Conservation (phyloP, 2,329 filamentous ascomycete species). For the Coniella vitis region DNA sequence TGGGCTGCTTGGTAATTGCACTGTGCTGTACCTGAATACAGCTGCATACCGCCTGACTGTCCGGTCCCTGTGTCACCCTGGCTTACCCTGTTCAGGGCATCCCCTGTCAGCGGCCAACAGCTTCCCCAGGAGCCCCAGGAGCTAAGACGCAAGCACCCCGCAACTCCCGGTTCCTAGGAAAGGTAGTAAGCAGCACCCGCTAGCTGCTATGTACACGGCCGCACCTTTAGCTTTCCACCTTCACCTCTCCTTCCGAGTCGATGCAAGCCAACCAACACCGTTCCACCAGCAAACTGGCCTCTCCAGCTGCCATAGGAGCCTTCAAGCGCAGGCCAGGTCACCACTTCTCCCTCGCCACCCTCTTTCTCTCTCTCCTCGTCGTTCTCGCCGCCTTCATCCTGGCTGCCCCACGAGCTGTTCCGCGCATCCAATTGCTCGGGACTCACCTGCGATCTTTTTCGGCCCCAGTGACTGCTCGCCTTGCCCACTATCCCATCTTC, state of each 20-base stretch:
- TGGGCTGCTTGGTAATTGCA: no score
- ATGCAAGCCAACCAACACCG: conserved; percentile 15
- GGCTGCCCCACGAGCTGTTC: conserved; percentile 55
- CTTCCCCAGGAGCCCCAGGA: neutral
- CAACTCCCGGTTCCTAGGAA: conserved; percentile 1
- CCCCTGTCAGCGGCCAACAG: conserved; percentile 2
- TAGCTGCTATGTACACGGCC: neutral
- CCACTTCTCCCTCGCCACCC: conserved; percentile 43
- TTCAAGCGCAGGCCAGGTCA: conserved; percentile 23
- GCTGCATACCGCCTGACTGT: no score
- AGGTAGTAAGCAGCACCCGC: neutral
- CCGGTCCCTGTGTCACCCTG: no score
- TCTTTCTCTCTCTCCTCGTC: conserved; percentile 55
- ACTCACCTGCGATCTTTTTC: conserved; percentile 42
- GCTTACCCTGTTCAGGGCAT: neutral
- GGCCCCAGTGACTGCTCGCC: conserved; percentile 16
- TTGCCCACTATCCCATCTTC: conserved; percentile 25
- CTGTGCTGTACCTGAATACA: no score
- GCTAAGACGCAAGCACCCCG: conserved; percentile 4
- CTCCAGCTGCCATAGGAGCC: conserved; percentile 19
- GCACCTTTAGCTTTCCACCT: conserved; percentile 7
- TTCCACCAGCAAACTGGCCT: conserved; percentile 32
- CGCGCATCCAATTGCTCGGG: conserved; percentile 52
- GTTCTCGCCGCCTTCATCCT: conserved; percentile 53
- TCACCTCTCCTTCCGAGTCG: neutral